phyloP scores from a whole-genome alignment of 202 grass and related monocot species.

The Schoenoplectus triqueter region DNA sequence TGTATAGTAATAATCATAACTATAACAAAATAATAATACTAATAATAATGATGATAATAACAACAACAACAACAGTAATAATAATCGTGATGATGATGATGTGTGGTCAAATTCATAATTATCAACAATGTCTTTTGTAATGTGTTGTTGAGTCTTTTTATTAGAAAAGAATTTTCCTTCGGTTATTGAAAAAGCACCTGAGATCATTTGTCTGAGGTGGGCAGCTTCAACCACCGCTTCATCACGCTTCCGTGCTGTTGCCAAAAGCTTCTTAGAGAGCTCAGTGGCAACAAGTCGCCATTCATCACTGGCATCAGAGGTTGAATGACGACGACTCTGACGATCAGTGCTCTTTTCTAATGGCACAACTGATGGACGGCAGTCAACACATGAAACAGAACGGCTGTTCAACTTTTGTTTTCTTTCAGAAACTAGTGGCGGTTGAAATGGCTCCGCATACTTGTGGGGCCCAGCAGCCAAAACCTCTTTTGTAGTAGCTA shows the following conservation, averaged over 20 bases:
- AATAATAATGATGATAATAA: background rate
- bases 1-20: background rate
- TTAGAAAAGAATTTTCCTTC: background rate
- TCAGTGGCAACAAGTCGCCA: slow-evolving; percentile 31
- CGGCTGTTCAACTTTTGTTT: slow-evolving; percentile 26
- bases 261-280: slow-evolving; percentile 32
- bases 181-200: slow-evolving; percentile 3
- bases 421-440: background rate
- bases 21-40: background rate
- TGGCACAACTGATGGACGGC: slow-evolving; percentile 28
- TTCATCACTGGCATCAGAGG: slow-evolving; percentile 11
- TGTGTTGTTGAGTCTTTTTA: background rate
- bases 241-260: slow-evolving; percentile 38
- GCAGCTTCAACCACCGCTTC: slow-evolving; percentile 40
- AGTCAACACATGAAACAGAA: slow-evolving; percentile 36
- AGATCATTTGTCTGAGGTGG: slow-evolving; percentile 19
- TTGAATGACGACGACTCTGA: slow-evolving; percentile 22
- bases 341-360: slow-evolving; percentile 29
- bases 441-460: background rate
- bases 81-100: background rate
- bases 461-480: background rate
- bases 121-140: background rate
- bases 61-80: background rate
- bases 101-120: slow-evolving; percentile 2
- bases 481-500: background rate